These are phyloP conservation scores for Xerocomellus intermedius DNA, from an alignment of 768 basidiomycete species.

Conservation along the genomic window DNA sequence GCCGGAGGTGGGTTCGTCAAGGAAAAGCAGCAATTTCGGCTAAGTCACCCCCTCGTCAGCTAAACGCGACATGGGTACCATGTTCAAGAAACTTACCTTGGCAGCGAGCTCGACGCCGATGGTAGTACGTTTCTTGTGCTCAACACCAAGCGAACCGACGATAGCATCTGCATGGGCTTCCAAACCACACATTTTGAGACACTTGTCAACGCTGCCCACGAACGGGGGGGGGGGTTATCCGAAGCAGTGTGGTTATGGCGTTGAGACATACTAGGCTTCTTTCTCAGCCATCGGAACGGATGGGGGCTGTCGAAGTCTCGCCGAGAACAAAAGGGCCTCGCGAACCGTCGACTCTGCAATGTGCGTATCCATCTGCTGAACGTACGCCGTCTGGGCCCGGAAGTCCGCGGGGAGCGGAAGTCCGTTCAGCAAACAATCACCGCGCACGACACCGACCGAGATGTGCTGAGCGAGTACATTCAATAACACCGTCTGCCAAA, in stretches of 20 bases:
- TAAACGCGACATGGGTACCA: too few relatives aligned
- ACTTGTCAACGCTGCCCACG: conserved; percentile 46
- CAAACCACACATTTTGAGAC: conserved; percentile 65
- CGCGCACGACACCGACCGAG: conserved; percentile 46
- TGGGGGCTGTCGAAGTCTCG: conserved; percentile 42
- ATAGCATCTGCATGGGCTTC: conserved; percentile 60
- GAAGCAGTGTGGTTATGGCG: not conserved
- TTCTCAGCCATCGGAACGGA: conserved; percentile 67
- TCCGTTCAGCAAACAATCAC: conserved; percentile 56
- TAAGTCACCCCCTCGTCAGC: too few relatives aligned
- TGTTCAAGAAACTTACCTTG: too few relatives aligned
- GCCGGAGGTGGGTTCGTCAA: conserved; percentile 61
- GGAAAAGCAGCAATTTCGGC: conserved; percentile 43
- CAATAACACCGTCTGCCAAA: conserved; percentile 51
- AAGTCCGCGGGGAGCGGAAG: conserved; percentile 54
- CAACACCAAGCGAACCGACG: conserved; percentile 53
- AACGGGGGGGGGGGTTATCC: not conserved
- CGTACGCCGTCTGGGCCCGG: conserved; percentile 51
- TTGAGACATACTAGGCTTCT: conserved; percentile 63
- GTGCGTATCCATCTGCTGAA: conserved; percentile 82
- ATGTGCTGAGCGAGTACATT: conserved; percentile 56
- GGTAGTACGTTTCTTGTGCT: conserved; percentile 54
- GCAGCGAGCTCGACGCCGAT: conserved; percentile 42
- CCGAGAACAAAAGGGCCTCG: too few relatives aligned
- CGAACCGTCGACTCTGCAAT: conserved; percentile 72